A percentile compares a stretch with the other conserved stretches of the same genome.
These are phyloP conservation scores for Osmanthus fragrans DNA, from an alignment of 257 asterid species.

Conservation along the genomic window DNA sequence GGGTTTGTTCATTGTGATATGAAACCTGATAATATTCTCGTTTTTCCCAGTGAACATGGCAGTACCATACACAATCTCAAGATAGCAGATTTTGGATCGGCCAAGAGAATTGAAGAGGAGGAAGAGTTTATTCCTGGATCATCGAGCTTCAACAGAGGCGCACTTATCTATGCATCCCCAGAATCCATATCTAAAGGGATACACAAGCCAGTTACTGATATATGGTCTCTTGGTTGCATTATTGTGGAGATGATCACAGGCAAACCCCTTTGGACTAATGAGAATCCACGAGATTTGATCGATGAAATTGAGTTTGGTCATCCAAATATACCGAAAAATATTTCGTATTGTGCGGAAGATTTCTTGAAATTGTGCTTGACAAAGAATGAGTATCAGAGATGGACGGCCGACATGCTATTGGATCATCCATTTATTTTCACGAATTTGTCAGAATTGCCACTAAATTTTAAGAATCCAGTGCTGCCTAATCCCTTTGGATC, in stretches of 20 bases:
- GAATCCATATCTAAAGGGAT: neutral
- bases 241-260: slow-evolving; percentile 19
- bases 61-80: neutral
- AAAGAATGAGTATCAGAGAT: neutral
- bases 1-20: slow-evolving; percentile 22
- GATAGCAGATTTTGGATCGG: slow-evolving; percentile 24
- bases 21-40: slow-evolving; percentile 19
- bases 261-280: neutral
- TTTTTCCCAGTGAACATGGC: neutral
- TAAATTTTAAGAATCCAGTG: neutral
- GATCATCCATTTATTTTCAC: slow-evolving; percentile 3
- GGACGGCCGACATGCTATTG: neutral
- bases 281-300: too few relatives aligned
- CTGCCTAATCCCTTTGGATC: neutral
- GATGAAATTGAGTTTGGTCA: too few relatives aligned
- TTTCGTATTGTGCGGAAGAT: neutral
- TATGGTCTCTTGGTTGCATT: slow-evolving; percentile 17
- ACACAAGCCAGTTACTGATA: neutral
- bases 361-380: slow-evolving; percentile 13
- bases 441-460: neutral
- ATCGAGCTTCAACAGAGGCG: neutral
- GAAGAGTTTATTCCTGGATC: neutral
- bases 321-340: too few relatives aligned
- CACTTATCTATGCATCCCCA: neutral
- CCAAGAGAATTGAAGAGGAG: neutral